phyloP scores from a whole-genome alignment of 2,329 filamentous ascomycete species.

The Calonectria pseudoturangicola region DNA sequence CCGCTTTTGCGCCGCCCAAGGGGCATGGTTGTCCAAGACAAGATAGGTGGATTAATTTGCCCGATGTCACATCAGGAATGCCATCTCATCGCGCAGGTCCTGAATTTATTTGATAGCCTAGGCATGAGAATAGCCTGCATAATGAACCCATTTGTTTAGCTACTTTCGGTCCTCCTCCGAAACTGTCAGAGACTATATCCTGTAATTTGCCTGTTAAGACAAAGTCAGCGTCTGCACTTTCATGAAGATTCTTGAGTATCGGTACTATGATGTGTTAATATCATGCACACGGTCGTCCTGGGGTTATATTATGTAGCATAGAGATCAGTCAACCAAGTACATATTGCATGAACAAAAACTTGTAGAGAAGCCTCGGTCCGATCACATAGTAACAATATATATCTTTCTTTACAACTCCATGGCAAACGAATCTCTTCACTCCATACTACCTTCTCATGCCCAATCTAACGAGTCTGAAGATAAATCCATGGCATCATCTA shows the following conservation, averaged over 20 bases:
- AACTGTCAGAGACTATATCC: background rate
- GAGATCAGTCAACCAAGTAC: too few relatives aligned
- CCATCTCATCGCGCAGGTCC: background rate
- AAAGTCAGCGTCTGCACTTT: too few relatives aligned
- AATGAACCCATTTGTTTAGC: background rate
- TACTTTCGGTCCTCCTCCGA: background rate
- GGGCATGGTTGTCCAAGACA: background rate
- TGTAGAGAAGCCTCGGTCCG: too few relatives aligned
- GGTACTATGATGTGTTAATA: too few relatives aligned
- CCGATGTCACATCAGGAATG: slow-evolving; percentile 11
- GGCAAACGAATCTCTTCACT: background rate
- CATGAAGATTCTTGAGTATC: background rate
- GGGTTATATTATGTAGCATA: too few relatives aligned
- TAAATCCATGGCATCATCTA: background rate
- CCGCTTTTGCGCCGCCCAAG: background rate
- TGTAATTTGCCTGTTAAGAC: background rate
- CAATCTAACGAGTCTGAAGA: background rate
- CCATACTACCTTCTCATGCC: background rate
- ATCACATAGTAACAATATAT: too few relatives aligned
- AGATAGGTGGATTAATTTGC: slow-evolving; percentile 22
- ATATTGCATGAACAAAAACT: too few relatives aligned
- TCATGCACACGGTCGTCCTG: too few relatives aligned
- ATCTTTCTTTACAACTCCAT: background rate
- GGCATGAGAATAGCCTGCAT: background rate
- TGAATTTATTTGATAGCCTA: background rate